These are phyloP conservation scores for Trichosporon sp. DNA, from an alignment of 1,284 basidiomycete genomes.

Conservation along the genomic window DNA sequence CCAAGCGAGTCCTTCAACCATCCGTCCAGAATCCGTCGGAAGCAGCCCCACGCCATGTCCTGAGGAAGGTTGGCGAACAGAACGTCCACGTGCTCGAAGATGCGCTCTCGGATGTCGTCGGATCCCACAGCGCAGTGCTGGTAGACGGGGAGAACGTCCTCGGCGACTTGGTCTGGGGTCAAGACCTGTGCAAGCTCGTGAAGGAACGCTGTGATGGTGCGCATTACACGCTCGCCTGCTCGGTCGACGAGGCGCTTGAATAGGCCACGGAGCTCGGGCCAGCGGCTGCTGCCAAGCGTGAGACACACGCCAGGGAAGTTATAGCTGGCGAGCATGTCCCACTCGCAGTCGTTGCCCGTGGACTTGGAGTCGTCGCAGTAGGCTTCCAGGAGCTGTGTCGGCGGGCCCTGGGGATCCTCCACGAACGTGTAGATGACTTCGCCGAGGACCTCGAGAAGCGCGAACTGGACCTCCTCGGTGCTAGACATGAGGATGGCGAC, in stretches of 20 bases:
- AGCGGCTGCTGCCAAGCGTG: slow-evolving; percentile 71
- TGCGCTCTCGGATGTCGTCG: slow-evolving; percentile 61
- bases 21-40: slow-evolving; percentile 56
- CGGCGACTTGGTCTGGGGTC: slow-evolving; percentile 62
- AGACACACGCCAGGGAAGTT: slow-evolving; percentile 89
- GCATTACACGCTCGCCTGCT: slow-evolving; percentile 56
- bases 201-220: slow-evolving; percentile 65
- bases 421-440: slow-evolving; percentile 86
- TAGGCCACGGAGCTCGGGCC: slow-evolving; percentile 67
- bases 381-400: slow-evolving; percentile 70
- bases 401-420: slow-evolving; percentile 61
- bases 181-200: slow-evolving; percentile 87
- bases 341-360: slow-evolving; percentile 56
- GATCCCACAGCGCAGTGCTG: slow-evolving; percentile 60
- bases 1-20: slow-evolving; percentile 63
- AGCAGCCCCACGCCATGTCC: slow-evolving; percentile 56
- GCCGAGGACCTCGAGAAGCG: slow-evolving; percentile 82
- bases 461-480: slow-evolving; percentile 67
- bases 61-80: slow-evolving; percentile 59
- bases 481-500: slow-evolving; percentile 64
- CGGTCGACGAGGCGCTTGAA: slow-evolving; percentile 59
- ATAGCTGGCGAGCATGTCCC: slow-evolving; percentile 84
- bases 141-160: slow-evolving; percentile 73
- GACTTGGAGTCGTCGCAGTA: slow-evolving; percentile 56
- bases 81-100: slow-evolving; percentile 59